These are phyloP conservation scores for Citrus sp. DNA, from an alignment of 345 rosid genomes.

Conservation along the genomic window DNA sequence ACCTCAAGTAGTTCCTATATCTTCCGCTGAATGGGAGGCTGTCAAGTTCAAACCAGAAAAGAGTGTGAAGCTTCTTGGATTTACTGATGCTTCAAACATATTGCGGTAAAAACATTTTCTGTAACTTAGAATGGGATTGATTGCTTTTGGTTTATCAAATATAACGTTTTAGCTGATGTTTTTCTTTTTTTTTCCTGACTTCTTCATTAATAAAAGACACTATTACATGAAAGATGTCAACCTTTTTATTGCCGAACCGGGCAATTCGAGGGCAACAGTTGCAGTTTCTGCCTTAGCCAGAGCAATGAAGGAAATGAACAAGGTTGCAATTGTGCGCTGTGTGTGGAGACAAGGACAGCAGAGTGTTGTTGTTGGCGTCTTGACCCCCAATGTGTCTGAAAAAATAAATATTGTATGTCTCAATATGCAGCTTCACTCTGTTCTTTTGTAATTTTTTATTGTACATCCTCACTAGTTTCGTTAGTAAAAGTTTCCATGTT, in stretches of 20 bases:
- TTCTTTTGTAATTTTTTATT: slow-evolving; percentile 1
- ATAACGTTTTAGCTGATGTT: neutral
- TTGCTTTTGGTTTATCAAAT: slow-evolving; percentile 6
- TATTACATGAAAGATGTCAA: slow-evolving; percentile 93
- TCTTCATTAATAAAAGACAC: slow-evolving; percentile 49
- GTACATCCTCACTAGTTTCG: neutral
- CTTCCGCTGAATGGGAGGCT: slow-evolving; percentile 67
- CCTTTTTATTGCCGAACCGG: slow-evolving; percentile 78
- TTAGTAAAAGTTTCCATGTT: slow-evolving; percentile 4
- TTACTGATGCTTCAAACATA: slow-evolving; percentile 69
- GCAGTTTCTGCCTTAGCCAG: slow-evolving; percentile 85
- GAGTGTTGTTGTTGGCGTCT: slow-evolving; percentile 69
- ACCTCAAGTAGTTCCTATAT: slow-evolving; percentile 90
- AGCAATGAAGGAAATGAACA: slow-evolving; percentile 78
- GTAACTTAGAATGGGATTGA: neutral
- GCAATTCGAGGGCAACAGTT: slow-evolving; percentile 51
- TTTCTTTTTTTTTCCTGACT: neutral
- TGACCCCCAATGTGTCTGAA: slow-evolving; percentile 74
- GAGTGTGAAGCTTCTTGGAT: slow-evolving; percentile 88
- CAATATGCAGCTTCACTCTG: neutral
- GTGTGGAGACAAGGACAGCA: slow-evolving; percentile 93
- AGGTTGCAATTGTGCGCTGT: slow-evolving; percentile 83
- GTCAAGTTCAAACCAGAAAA: slow-evolving; percentile 88
- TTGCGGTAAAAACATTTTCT: slow-evolving; percentile 44
- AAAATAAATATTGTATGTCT: slow-evolving; percentile 61